These are phyloP conservation scores for Trichoderma aggressivum DNA, from an alignment of 2,329 filamentous ascomycete genomes.

Conservation along the genomic window DNA sequence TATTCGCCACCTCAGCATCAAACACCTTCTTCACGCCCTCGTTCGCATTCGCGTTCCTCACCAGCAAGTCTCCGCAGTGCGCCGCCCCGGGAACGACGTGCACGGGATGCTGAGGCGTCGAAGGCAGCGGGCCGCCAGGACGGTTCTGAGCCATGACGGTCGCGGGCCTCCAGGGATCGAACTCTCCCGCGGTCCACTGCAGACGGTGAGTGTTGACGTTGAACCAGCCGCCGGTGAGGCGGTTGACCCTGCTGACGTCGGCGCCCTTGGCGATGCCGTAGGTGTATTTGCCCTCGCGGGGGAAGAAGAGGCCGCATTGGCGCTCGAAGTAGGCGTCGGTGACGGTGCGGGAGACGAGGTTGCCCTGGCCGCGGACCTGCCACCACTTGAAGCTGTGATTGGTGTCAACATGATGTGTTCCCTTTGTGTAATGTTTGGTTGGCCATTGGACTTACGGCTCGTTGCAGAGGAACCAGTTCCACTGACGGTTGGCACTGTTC, in stretches of 20 bases:
- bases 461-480: conserved; percentile 61
- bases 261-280: conserved; percentile 45
- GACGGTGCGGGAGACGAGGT: conserved; percentile 52
- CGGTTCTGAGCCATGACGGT: conserved; percentile 51
- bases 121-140: conserved; percentile 51
- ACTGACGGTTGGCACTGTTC: conserved; percentile 51
- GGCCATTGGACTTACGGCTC: conserved; percentile 44
- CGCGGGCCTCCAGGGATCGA: conserved; percentile 57
- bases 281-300: conserved; percentile 43
- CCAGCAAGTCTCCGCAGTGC: conserved; percentile 54
- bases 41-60: conserved; percentile 46
- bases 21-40: conserved; percentile 22
- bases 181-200: conserved; percentile 57
- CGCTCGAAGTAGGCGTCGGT: conserved; percentile 51
- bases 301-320: conserved; percentile 56
- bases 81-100: conserved; percentile 51
- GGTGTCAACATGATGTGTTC: conserved; percentile 25
- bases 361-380: conserved; percentile 43
- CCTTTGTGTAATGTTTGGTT: no score
- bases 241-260: conserved; percentile 49
- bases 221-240: conserved; percentile 53
- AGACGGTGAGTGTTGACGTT: conserved; percentile 50
- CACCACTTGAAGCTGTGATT: conserved; percentile 25
- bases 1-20: conserved; percentile 44
- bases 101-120: conserved; percentile 46